Evolutionary conservation across 2,329 filamentous ascomycete genomes (phyloP).

Genomic region (Talaromyces albobiverticillius): DNA sequence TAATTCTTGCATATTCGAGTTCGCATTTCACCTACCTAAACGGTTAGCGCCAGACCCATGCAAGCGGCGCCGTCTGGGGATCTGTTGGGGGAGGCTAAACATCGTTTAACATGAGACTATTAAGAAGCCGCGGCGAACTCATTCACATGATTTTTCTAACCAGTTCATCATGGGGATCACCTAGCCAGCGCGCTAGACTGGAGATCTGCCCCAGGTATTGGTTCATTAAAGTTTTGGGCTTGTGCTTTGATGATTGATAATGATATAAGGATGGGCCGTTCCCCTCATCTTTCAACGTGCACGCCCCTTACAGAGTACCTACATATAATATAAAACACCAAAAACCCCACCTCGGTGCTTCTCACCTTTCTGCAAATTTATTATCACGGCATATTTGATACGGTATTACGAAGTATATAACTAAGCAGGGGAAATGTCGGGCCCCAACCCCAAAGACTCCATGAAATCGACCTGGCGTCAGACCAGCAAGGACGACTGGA

Average conservation of each 20-base stretch:
- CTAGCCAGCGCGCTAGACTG: not conserved
- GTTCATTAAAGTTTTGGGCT: no score
- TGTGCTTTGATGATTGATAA: not conserved
- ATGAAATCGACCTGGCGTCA: constrained; percentile 36
- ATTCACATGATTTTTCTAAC: not conserved
- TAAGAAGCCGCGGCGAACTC: constrained; percentile 6
- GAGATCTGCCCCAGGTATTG: no score
- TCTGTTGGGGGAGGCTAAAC: constrained; percentile 6
- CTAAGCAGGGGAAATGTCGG: constrained; percentile 3
- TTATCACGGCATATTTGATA: not conserved
- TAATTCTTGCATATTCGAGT: no score
- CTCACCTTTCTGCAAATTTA: not conserved
- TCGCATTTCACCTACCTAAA: constrained; percentile 1
- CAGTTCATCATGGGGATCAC: not conserved
- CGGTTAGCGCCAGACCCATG: not conserved
- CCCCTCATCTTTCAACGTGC: not conserved
- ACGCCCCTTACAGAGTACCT: not conserved
- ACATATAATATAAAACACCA: not conserved
- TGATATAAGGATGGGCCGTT: constrained; percentile 1
- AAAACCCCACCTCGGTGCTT: no score
- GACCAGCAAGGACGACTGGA: constrained; percentile 24
- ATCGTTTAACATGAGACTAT: not conserved
- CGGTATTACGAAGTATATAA: not conserved
- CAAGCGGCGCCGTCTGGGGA: not conserved
- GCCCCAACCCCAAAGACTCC: constrained; percentile 25